phyloP scores from a whole-genome alignment of 495 filamentous ascomycete genomes.

The Ramalina peruviana region DNA sequence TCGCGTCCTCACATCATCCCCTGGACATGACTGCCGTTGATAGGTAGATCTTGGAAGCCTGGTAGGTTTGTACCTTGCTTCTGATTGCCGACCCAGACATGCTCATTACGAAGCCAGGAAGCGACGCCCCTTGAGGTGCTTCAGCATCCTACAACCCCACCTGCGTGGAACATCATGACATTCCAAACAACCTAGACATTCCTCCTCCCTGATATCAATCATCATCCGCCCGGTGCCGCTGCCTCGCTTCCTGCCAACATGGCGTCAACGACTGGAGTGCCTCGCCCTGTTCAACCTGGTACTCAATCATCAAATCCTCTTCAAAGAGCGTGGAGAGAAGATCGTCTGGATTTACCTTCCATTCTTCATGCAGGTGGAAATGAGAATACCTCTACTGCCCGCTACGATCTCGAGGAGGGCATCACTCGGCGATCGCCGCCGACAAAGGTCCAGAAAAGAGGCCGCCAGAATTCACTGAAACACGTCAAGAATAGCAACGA shows the following conservation, averaged over 20 bases:
- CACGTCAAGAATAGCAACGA: slow-evolving; percentile 36
- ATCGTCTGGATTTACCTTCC: slow-evolving; percentile 8
- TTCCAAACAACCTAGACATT: too few relatives aligned
- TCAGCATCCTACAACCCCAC: too few relatives aligned
- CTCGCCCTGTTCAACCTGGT: neutral
- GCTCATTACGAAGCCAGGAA: too few relatives aligned
- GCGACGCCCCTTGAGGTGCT: too few relatives aligned
- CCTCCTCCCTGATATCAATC: too few relatives aligned
- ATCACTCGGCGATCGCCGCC: slow-evolving; percentile 8
- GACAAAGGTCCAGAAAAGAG: slow-evolving; percentile 1
- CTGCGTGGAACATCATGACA: too few relatives aligned
- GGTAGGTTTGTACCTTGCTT: too few relatives aligned
- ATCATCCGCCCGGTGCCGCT: neutral
- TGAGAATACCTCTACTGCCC: slow-evolving; percentile 10
- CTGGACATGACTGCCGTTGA: too few relatives aligned
- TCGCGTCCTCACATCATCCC: too few relatives aligned
- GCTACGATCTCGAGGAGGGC: slow-evolving; percentile 12
- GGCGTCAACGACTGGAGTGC: neutral
- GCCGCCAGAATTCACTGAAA: slow-evolving; percentile 22
- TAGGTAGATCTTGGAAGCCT: too few relatives aligned
- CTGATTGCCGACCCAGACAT: too few relatives aligned
- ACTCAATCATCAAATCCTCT: slow-evolving; percentile 4
- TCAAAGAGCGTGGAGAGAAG: slow-evolving; percentile 10
- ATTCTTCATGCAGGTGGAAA: slow-evolving; percentile 11
- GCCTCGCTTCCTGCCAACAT: neutral